phyloP scores from a whole-genome alignment of 345 rosid species.

The Luvunga scandens region DNA sequence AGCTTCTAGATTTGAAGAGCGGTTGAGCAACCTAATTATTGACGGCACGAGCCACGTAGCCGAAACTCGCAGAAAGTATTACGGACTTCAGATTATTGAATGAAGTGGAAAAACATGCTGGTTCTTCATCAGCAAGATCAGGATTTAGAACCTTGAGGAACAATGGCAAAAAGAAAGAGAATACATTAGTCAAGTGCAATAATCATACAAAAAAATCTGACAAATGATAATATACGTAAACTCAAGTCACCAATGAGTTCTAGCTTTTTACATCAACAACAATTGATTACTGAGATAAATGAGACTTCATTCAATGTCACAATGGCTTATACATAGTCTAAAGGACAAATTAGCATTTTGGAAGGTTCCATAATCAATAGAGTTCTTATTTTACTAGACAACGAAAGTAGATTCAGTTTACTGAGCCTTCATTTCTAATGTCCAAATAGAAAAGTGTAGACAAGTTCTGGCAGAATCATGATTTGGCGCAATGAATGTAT shows the following conservation, averaged over 20 bases:
- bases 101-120: not conserved
- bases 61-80: not conserved
- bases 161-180: too few relatives aligned
- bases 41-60: not conserved
- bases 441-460: too few relatives aligned
- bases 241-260: not conserved
- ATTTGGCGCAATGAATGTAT: not conserved
- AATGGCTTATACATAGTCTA: too few relatives aligned
- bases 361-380: too few relatives aligned
- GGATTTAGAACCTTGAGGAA: not conserved
- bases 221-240: not conserved
- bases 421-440: too few relatives aligned
- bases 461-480: not conserved
- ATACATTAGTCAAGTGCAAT: not conserved
- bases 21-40: not conserved
- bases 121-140: not conserved
- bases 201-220: not conserved
- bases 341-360: too few relatives aligned
- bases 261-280: not conserved
- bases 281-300: not conserved
- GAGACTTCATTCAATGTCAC: too few relatives aligned
- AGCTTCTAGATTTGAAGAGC: conserved; percentile 1
- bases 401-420: not conserved
- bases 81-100: not conserved
- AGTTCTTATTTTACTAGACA: not conserved